A percentile compares a stretch with the other conserved stretches of the same genome.
phyloP scores from a whole-genome alignment of 176 grass and related monocot species.

The Pontederia crassipes region DNA sequence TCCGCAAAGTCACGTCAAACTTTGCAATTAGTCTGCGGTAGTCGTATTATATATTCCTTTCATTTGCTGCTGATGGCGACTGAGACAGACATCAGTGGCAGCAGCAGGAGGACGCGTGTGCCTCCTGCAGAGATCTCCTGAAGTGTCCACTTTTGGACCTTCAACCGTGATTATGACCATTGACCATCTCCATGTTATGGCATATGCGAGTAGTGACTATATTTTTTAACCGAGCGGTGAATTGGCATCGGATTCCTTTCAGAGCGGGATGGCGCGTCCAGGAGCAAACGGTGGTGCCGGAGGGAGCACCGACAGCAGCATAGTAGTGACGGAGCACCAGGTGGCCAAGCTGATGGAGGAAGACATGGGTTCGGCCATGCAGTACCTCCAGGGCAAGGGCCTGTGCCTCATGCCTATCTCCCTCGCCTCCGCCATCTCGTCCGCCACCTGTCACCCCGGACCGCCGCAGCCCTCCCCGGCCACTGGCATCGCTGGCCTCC shows the following conservation, averaged over 20 bases:
- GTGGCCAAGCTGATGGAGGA: constrained; percentile 11
- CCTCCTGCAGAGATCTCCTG: background rate
- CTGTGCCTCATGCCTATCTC: constrained; percentile 17
- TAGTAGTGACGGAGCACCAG: constrained; percentile 1
- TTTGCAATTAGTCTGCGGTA: no score
- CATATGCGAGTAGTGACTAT: no score
- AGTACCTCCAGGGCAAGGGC: constrained; percentile 19
- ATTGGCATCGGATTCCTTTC: background rate
- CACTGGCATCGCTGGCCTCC: background rate
- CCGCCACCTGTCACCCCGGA: constrained; percentile 2
- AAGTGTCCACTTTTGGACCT: background rate
- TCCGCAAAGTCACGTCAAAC: no score
- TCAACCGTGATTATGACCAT: no score
- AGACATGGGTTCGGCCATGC: constrained; percentile 13
- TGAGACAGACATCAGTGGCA: no score
- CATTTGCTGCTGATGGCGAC: no score
- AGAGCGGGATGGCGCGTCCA: background rate
- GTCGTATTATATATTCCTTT: no score
- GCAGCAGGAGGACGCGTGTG: no score
- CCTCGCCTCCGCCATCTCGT: constrained; percentile 9
- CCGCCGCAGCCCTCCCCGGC: constrained; percentile 12
- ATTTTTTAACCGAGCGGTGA: no score
- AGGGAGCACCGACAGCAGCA: background rate
- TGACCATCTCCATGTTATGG: no score
- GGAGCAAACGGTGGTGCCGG: background rate